A percentile compares a stretch with the other conserved stretches of the same genome.
phyloP scores from a whole-genome alignment of 345 rosid species.

The Rhizophora apiculata region DNA sequence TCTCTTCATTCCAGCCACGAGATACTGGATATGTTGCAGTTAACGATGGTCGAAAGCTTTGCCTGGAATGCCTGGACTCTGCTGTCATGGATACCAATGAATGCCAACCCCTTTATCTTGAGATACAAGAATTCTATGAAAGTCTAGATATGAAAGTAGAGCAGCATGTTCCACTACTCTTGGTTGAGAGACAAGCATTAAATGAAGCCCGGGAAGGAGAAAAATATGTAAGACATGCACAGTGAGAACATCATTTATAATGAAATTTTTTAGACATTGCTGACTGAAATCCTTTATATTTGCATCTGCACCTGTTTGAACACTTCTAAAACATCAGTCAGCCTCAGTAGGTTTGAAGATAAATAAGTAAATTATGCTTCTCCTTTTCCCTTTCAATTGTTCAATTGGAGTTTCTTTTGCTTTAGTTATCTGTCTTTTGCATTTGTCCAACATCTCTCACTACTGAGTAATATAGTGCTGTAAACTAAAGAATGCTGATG shows the following conservation, averaged over 20 bases:
- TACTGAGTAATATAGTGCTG: no score
- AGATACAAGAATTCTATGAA: constrained; percentile 29
- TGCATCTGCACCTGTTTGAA: constrained; percentile 7
- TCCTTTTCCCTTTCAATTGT: no score
- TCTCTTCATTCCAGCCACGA: constrained; percentile 21
- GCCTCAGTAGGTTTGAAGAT: no score
- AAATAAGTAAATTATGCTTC: no score
- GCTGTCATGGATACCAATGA: constrained; percentile 29
- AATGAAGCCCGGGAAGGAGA: constrained; percentile 52
- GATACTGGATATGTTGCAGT: constrained; percentile 31
- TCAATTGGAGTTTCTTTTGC: no score
- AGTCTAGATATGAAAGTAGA: constrained; percentile 32
- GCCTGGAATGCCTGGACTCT: constrained; percentile 37
- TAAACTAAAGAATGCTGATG: no score
- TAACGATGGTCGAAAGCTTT: constrained; percentile 36
- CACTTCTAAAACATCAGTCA: neutral
- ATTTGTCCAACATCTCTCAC: no score
- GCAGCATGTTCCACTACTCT: constrained; percentile 31
- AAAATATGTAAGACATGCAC: constrained; percentile 54
- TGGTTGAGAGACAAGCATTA: constrained; percentile 38
- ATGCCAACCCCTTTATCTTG: constrained; percentile 33
- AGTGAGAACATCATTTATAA: neutral
- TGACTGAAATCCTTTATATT: neutral
- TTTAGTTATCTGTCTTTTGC: no score
- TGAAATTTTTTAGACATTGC: neutral